These are phyloP conservation scores for Pigoraptor vietnamica DNA, from an alignment of 78 protist species.

Conservation along the genomic window DNA sequence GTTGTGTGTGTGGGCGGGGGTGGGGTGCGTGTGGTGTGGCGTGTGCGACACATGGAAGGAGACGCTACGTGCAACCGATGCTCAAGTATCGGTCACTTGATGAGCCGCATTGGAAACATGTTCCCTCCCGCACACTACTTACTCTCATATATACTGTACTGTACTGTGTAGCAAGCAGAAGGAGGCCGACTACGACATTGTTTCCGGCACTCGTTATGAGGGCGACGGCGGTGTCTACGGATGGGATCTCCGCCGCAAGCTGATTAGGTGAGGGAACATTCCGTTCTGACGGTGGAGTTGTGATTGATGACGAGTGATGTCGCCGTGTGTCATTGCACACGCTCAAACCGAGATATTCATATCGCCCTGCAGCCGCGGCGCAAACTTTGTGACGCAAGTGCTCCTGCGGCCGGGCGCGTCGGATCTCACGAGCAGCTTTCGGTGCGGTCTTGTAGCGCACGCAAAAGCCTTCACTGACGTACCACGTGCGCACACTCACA, in stretches of 20 bases:
- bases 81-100: too few species aligned
- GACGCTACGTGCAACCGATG: too few species aligned
- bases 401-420: slow-evolving; percentile 68
- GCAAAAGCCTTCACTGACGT: too few species aligned
- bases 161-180: slow-evolving; percentile 48
- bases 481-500: too few species aligned
- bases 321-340: too few species aligned
- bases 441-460: slow-evolving; percentile 2
- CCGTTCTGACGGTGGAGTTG: not conserved
- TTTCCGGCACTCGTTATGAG: slow-evolving; percentile 87
- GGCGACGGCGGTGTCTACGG: slow-evolving; percentile 85
- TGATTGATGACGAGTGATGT: not conserved
- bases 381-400: slow-evolving; percentile 71
- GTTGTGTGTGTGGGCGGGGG: not conserved
- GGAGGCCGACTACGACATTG: slow-evolving; percentile 64
- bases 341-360: too few species aligned
- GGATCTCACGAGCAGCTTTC: slow-evolving; percentile 87
- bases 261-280: slow-evolving; percentile 18
- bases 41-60: not conserved
- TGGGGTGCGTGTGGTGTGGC: not conserved
- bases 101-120: too few species aligned
- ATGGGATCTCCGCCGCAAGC: slow-evolving; percentile 74
- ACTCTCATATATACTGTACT: too few species aligned
- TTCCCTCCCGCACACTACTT: too few species aligned
- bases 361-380: slow-evolving; percentile 68